These are phyloP conservation scores for Coemansia umbellata DNA, from an alignment of 192 early-diverging fungal species.

Conservation along the genomic window DNA sequence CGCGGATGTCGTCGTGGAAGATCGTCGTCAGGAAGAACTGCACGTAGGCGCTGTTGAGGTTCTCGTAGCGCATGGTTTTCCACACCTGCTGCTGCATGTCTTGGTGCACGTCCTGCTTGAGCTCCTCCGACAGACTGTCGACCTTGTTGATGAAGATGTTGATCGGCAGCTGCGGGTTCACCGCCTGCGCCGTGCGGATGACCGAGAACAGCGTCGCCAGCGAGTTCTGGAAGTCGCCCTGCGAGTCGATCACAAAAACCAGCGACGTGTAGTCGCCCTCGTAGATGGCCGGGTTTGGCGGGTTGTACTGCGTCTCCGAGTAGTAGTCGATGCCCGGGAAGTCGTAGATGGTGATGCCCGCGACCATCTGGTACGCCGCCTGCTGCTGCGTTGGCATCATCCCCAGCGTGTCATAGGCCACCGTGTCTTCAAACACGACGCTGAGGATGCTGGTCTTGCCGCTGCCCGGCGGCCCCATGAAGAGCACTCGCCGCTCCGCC, in stretches of 20 bases:
- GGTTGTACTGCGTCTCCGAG: constrained; percentile 59
- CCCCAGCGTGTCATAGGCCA: constrained; percentile 30
- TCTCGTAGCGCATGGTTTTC: constrained; percentile 78
- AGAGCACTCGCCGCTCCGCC: constrained; percentile 41
- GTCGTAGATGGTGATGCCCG: constrained; percentile 70
- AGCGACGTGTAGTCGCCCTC: constrained; percentile 70
- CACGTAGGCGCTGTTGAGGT: constrained; percentile 71
- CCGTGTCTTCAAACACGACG: constrained; percentile 33
- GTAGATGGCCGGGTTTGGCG: constrained; percentile 56
- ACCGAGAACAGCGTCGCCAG: constrained; percentile 69
- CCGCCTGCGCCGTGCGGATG: constrained; percentile 67
- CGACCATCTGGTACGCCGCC: constrained; percentile 24
- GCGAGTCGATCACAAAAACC: constrained; percentile 94
- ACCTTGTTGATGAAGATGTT: constrained; percentile 98
- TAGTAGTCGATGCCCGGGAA: constrained; percentile 87
- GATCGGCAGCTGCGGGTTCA: constrained; percentile 82
- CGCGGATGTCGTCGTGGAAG: constrained; percentile 90
- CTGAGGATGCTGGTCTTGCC: constrained; percentile 46
- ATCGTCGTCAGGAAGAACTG: constrained; percentile 89
- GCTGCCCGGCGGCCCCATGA: constrained; percentile 48
- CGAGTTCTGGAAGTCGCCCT: constrained; percentile 85
- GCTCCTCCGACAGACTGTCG: constrained; percentile 92
- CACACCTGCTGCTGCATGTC: constrained; percentile 90
- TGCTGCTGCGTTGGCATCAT: constrained; percentile 37
- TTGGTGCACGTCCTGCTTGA: constrained; percentile 92